Evolutionary conservation across 192 early-diverging fungal species (phyloP), one percentile per base, ranked within the genome.

Genomic region (Gamsiella multidivaricata): DNA sequence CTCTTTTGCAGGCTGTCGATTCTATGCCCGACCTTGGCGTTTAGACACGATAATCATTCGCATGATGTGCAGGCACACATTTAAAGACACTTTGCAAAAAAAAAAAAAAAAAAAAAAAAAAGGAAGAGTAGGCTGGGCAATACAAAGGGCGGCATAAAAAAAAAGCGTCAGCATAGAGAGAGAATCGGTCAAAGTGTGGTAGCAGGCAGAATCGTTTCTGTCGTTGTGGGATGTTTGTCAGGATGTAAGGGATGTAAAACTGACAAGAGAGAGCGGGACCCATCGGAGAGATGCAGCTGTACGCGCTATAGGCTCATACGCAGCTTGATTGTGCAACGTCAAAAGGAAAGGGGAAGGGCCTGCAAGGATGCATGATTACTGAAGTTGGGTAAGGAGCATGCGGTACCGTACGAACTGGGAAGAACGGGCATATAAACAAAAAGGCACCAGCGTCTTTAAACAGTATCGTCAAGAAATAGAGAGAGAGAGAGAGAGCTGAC

Each of bases 261-360:
- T 2, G 46, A 49, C n/a, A n/a, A 36, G 36, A 11, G 23, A 26
- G 34, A 42, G 36, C 28, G 34, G 42, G 58, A 46, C 7, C 43
- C 58, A 17, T n/a, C 6, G 20, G 3, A 49, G n/a, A 28, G 11
- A 25, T 3, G 15, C 26, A 54, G 26, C 25, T 8, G 2, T 8
- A 41, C 18, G 42, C 17, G 37, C 25, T 59, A 17, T 34, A 45
- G 57, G 41, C 57, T 59, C 57, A 45, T 59, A 59, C 41, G 42
- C 41, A 59, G 42, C 60, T 22, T 43, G 32, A 50, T 62, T 62
- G 60, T 62, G 60, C 60, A 37, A 62, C 60, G 33, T 45, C 22
- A 26, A 18, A 50, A 20, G 33, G 32, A n/a, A 51, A 45, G 28
- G 22, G 10, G 12, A 36, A 55, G 7, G 54, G 15, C 36, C 33